phyloP scores from a whole-genome alignment of 208 protist species.

The Trypanosoma cruzi region DNA sequence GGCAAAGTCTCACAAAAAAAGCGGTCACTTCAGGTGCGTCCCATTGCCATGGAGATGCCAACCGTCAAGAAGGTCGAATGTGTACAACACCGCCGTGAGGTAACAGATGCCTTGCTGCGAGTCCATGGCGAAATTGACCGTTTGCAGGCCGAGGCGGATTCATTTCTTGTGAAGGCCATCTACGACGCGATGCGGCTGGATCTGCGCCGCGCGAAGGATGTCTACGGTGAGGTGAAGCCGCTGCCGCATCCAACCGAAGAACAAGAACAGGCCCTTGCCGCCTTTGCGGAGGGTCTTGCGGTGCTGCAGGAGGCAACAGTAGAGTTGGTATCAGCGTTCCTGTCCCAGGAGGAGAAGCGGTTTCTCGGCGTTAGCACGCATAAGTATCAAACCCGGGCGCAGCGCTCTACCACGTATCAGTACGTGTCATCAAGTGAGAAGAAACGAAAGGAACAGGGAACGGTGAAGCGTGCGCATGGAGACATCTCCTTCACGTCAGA shows the following conservation, averaged over 20 bases:
- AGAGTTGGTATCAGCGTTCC: conserved; percentile 66
- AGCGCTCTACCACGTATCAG: conserved; percentile 66
- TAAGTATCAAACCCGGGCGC: conserved; percentile 66
- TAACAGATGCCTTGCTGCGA: conserved; percentile 59
- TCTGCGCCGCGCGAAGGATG: conserved; percentile 51
- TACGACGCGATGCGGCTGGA: conserved; percentile 73
- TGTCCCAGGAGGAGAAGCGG: conserved; percentile 82
- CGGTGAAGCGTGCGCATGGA: not conserved
- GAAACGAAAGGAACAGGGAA: not conserved
- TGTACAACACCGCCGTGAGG: conserved; percentile 51
- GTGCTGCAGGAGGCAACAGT: conserved; percentile 42
- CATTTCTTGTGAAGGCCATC: conserved; percentile 39
- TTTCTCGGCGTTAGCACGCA: conserved; percentile 79
- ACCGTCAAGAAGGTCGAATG: conserved; percentile 30
- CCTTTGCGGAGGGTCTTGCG: conserved; percentile 35
- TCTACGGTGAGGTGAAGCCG: conserved; percentile 42
- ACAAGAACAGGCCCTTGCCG: conserved; percentile 62
- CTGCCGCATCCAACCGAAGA: conserved; percentile 36
- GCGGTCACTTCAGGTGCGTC: not conserved
- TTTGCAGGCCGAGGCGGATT: conserved; percentile 45
- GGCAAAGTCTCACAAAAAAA: not conserved
- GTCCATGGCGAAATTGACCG: conserved; percentile 56
- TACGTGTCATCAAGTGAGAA: conserved; percentile 25
- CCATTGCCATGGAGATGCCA: conserved; percentile 1
- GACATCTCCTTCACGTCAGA: not conserved